Conservation (phyloP, 139 green algal species). For the Astrephomene gubernaculifera region DNA sequence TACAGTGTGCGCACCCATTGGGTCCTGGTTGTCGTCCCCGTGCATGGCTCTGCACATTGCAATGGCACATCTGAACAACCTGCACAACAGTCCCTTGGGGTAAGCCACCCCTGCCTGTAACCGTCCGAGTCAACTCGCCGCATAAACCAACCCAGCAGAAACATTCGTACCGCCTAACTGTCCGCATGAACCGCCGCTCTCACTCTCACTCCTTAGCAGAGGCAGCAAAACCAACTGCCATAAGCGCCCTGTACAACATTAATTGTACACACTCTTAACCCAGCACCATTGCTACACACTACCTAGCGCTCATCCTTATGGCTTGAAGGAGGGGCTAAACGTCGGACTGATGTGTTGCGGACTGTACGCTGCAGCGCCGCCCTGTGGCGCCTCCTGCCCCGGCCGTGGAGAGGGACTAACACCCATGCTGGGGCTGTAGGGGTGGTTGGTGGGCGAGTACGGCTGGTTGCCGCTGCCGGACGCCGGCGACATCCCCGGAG, state of each 20-base stretch:
- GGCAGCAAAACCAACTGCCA: background rate
- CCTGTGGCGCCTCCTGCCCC: background rate
- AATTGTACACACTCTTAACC: too few relatives aligned
- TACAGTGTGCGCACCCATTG: too few relatives aligned
- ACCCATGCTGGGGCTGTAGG: slow-evolving; percentile 9
- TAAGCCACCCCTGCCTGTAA: too few relatives aligned
- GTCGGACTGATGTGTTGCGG: slow-evolving; percentile 1
- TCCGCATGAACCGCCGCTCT: background rate
- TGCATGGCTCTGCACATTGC: too few relatives aligned
- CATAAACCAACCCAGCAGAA: background rate
- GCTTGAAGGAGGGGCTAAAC: slow-evolving; percentile 11
- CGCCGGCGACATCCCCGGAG: slow-evolving; percentile 51
- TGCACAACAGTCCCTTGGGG: too few relatives aligned
- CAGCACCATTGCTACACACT: too few relatives aligned
- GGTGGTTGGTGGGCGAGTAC: slow-evolving; percentile 38
- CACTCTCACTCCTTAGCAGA: background rate
- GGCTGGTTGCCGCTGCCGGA: background rate
- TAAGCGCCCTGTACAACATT: background rate
- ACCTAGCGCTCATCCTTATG: background rate
- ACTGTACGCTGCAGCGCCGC: background rate
- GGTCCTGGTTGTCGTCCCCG: too few relatives aligned
- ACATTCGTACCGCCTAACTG: background rate
- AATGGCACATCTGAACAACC: too few relatives aligned
- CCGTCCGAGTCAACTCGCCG: background rate
- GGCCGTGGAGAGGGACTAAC: background rate